Evolutionary conservation across 2,329 filamentous ascomycete species (phyloP).

Genomic region (Corynespora cassiicola): DNA sequence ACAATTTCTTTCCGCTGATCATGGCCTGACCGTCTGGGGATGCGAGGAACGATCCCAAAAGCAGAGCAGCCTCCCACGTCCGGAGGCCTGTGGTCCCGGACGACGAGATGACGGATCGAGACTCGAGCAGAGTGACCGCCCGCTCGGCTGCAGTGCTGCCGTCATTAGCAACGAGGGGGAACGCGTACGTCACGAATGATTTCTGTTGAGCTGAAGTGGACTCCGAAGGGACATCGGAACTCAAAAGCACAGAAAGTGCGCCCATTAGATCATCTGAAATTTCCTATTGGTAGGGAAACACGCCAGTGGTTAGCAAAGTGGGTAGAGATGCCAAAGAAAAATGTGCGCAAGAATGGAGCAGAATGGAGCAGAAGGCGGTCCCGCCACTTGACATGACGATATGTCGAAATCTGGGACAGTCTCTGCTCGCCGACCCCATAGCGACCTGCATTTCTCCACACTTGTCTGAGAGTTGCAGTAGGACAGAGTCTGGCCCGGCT

Average conservation of each 20-base stretch:
- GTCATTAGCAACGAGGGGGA: constrained; percentile 27
- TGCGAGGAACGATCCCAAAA: constrained; percentile 72
- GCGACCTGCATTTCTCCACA: no score
- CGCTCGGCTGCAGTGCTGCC: constrained; percentile 24
- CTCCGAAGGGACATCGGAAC: constrained; percentile 69
- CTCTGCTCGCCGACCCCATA: no score
- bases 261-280: constrained; percentile 82
- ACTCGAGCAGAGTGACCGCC: constrained; percentile 71
- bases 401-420: no score
- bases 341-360: no score
- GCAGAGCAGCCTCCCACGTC: constrained; percentile 82
- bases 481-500: no score
- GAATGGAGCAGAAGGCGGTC: no score
- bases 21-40: constrained; percentile 50
- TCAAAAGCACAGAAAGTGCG: constrained; percentile 69
- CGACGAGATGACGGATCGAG: constrained; percentile 71
- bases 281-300: constrained; percentile 62
- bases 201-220: constrained; percentile 72
- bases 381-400: no score
- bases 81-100: constrained; percentile 77
- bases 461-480: no score
- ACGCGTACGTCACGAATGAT: constrained; percentile 75
- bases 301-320: constrained; percentile 28
- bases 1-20: constrained; percentile 63
- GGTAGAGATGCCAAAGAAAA: no score